Evolutionary conservation across 1,284 basidiomycete genomes (phyloP), one percentile per base, ranked within the genome.

Genomic region (Puccinia polysora): DNA sequence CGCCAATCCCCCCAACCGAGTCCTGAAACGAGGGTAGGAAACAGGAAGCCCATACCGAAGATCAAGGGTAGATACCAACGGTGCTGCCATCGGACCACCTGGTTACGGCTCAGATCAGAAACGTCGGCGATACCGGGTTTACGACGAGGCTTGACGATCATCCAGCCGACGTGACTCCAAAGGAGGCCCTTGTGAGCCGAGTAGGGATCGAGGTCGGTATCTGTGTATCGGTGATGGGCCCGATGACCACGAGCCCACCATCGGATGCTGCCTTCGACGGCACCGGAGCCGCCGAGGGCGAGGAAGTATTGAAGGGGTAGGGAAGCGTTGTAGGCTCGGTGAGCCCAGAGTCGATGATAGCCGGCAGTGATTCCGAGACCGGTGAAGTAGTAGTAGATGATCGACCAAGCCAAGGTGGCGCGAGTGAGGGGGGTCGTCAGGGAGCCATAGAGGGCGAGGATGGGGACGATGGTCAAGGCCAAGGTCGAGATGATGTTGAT

Each of bases 211-310:
- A 96, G 88, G 73, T 93, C 89, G 77, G 92, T 95, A 82, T 96
- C 93, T 78, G 91, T 95, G 83, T 95, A 94, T 64, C 71, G 73
- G 59, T 74, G 68, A 81, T 95, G 91, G 8, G 92, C 90, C 74
- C 92, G 88, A 83, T 95, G 91, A 73, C 90, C 90, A 58, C 91
- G 85, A n/a, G 87, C 87, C 92, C 92, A 95, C 92, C 91, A 95
- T 79, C 88, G 88, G 81, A 94, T 91, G 20, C 90, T 91, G 28
- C 92, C 91, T 78, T 95, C 86, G 38, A 91, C 89, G 12, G 92
- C 89, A 69, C 91, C 91, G 15, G 89, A 87, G 68, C 91, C 92
- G 12, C 87, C 84, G 23, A 88, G 76, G 8, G 89, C 88, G 64
- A 94, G 85, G 76, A 85, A 81, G 80, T 89, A 91, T 79, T 94